Evolutionary conservation across 257 asterid species (phyloP), one percentile per base, ranked within the genome.

Genomic region (Pogostemon cablin): DNA sequence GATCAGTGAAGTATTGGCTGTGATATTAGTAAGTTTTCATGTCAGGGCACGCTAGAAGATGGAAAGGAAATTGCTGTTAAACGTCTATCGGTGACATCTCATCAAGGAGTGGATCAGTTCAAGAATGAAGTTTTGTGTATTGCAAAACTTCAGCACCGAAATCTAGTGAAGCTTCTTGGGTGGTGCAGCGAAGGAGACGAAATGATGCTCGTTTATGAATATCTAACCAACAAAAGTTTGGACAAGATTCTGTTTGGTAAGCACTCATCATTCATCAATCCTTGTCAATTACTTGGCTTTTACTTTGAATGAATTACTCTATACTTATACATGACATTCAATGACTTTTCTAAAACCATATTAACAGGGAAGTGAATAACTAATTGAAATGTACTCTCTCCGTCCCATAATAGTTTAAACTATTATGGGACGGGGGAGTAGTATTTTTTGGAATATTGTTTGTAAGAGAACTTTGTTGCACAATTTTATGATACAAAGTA

Each of bases 41-140:
- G 6, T 37, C 11, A 87, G 93, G 89, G 87, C 5, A 41, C 12
- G 20, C 68, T 83, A 5, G 80, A 67, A n/a, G 75, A 62, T 5
- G 89, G 83, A 59, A 75, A 67, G 54, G 86, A 83, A 64, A 75
- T 87, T 2, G 95, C 87, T 11, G 90, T 85, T 17, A 87, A 87
- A 59, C 62, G 81, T 44, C 75, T 87, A 9, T 87, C 90, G 1
- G 68, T 61, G 50, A 62, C 79, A 34, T 85, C 90, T 2, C 40
- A 1, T 46, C 95, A 87, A 73, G 95, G 95, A 64, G 62, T 78
- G 10, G 71, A 73, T 37, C 89, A 87, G 78, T 82, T 84, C 63
- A 84, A 73, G 81, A 87, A 85, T 47, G 89, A 86, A 66, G 84
- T 83, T 25, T 25, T 25, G 32, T 25, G 1, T 25, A 25, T 80